Base-by-base conservation (phyloP, 495 filamentous ascomycete genomes). In the Oidiodendron maius region DNA sequence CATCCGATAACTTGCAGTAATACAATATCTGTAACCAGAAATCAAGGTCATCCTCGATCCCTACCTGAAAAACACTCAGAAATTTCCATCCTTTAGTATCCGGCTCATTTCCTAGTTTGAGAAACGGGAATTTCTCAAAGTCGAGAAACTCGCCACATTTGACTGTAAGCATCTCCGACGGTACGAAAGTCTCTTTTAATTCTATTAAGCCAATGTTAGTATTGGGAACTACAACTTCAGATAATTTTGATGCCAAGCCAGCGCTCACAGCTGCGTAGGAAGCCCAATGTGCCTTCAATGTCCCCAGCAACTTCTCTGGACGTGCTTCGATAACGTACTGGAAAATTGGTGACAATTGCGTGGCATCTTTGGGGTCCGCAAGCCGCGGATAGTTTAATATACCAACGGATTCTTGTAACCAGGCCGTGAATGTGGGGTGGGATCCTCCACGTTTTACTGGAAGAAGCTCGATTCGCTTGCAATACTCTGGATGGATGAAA, bases 231-330 rank as follows among this genome's bases (percentile, higher is more conserved):
- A 28, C 22, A 17, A 18, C 46, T 8, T 41, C 18, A 41, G 46
- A 49, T 13, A 49, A 40, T 38, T 38, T 39, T 23, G 6, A 24
- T 34, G 30, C 34, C 47, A 50, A 45, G 8, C 13, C 26, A 34
- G n/a, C 35, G 13, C 1, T 26, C 21, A 48, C 47, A 34, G 15
- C 18, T 39, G 4, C 48, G 32, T 51, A 45, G 4, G 32, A 45
- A 34, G 38, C 17, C 48, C 48, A 51, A 22, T 51, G 23, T 37
- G 28, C 15, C 30, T 51, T 51, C 40, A 51, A 39, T 21, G 24
- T 26, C 12, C 40, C 40, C 11, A 51, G 9, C 32, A 51, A 16
- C 41, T 45, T 51, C 25, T 51, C 40, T 13, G 48, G 42, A 3
- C 40, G 17, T 24, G 1, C 12, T 38, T 51, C 23, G 22, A 51